Conservation (phyloP, 495 filamentous ascomycete genomes). For the Penicillium taxi region DNA sequence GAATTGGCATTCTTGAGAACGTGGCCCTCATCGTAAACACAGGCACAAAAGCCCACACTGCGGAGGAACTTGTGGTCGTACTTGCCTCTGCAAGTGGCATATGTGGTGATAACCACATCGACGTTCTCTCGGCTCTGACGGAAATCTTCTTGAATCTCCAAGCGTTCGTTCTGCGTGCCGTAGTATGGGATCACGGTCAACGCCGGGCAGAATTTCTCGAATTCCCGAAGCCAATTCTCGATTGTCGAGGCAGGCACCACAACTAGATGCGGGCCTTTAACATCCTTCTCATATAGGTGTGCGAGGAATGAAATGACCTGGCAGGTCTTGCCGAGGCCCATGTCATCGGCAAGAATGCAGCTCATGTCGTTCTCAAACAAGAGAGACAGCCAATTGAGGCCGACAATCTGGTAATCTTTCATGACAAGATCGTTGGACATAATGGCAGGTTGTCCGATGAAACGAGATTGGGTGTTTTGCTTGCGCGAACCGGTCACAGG, state of each 20-base stretch:
- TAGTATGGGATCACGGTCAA: slow-evolving; percentile 77
- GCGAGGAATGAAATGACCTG: slow-evolving; percentile 91
- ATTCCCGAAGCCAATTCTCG: slow-evolving; percentile 92
- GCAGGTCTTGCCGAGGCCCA: slow-evolving; percentile 96
- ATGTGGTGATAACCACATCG: slow-evolving; percentile 88
- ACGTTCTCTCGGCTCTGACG: slow-evolving; percentile 52
- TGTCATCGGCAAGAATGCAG: slow-evolving; percentile 92
- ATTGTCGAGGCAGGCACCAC: slow-evolving; percentile 88
- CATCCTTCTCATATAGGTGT: slow-evolving; percentile 60
- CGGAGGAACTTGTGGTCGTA: slow-evolving; percentile 64
- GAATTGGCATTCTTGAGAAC: slow-evolving; percentile 80
- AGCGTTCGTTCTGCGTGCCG: slow-evolving; percentile 54
- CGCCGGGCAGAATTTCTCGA: slow-evolving; percentile 72
- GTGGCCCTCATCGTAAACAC: slow-evolving; percentile 91
- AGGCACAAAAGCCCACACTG: slow-evolving; percentile 53
- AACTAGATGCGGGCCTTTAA: slow-evolving; percentile 73
- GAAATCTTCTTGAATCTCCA: slow-evolving; percentile 57
- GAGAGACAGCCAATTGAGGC: slow-evolving; percentile 85
- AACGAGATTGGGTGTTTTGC: slow-evolving; percentile 21
- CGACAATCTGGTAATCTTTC: slow-evolving; percentile 90
- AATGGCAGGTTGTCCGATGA: slow-evolving; percentile 62
- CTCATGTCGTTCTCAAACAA: slow-evolving; percentile 70
- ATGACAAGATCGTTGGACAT: slow-evolving; percentile 64
- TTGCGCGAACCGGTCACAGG: slow-evolving; percentile 33
- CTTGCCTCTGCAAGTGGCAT: slow-evolving; percentile 60